Evolutionary conservation across 179 eudicot genomes (phyloP), one percentile per base, ranked within the genome.

Genomic region (Beta lomatogona): DNA sequence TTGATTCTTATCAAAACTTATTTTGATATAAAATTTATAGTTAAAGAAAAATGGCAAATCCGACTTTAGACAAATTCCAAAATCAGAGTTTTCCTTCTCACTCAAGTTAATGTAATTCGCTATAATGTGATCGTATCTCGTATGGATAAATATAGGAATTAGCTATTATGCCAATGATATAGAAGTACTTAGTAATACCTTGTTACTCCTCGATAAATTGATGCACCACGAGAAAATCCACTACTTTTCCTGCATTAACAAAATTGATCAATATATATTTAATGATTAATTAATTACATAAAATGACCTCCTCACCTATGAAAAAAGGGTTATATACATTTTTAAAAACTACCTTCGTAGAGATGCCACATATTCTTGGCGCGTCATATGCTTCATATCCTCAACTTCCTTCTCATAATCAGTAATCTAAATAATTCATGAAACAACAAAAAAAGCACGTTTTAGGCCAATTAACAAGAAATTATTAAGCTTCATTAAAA

Each of bases 181-280:
- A 66, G 9, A 8, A 54, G 22, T 15, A 19, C 2, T 36, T 36
- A 5, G 19, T 6, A 25, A 57, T 90, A 95, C 99, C 99, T 95
- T 80, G 99, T 96, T 15, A 96, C 99, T 25, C 99, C 99, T 28
- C 99, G 91, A 77, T 94, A 94, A 16, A 92, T 96, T 0, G 99
- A 96, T 22, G 99, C 99, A 45, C 99, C 99, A 19, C 98, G 91
- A 59, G 98, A 96, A 75, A 96, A 96, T 5, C 99, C 99, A 67
- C 98, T 96, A 55, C 99, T 96, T 85, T 96, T 96, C 71, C 99
- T 96, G 90, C 70, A 86, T 44, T 8, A 50, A 70, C 5, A 76
- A 31, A 72, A 75, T 16, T 16, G 1, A 36, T 1, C 0, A 36
- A 36, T 25, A 25, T 25, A 25, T 25, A 25, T 25, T 25, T 25